A percentile compares a stretch with the other conserved stretches of the same genome.
Evolutionary conservation across 108 stramenopile species (phyloP).

Genomic region (Hondaea fermentalgiana): DNA sequence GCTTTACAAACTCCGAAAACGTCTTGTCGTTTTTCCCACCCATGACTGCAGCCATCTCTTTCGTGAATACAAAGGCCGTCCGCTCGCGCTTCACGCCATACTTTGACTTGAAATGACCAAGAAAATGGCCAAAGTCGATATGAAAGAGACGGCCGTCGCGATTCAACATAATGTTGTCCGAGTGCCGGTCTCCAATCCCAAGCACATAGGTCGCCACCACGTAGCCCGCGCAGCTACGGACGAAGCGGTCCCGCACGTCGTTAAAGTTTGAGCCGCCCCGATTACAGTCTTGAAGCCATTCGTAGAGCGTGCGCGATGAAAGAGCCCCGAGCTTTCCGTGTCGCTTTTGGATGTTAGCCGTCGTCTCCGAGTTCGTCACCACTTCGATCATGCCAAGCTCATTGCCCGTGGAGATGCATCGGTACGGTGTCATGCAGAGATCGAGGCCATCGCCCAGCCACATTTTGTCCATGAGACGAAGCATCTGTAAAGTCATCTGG

Average conservation of each 20-base stretch:
- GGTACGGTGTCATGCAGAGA: slow-evolving; percentile 32
- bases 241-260: slow-evolving; percentile 9
- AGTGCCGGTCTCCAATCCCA: slow-evolving; percentile 45
- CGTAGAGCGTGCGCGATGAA: neutral
- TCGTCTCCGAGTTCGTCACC: slow-evolving; percentile 42
- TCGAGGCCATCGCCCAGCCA: slow-evolving; percentile 44
- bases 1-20: neutral
- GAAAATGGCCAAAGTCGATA: slow-evolving; percentile 47
- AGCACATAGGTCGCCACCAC: slow-evolving; percentile 39
- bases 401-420: slow-evolving; percentile 45
- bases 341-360: slow-evolving; percentile 32
- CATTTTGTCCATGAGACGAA: slow-evolving; percentile 49
- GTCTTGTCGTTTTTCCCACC: neutral
- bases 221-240: slow-evolving; percentile 30
- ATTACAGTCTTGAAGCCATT: neutral
- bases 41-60: slow-evolving; percentile 26
- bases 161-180: slow-evolving; percentile 44
- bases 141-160: slow-evolving; percentile 38
- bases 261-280: neutral
- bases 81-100: slow-evolving; percentile 40
- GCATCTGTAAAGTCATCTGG: slow-evolving; percentile 53
- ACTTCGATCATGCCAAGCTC: slow-evolving; percentile 49
- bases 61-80: slow-evolving; percentile 40
- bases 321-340: slow-evolving; percentile 20
- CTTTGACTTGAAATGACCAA: slow-evolving; percentile 47